Conservation (phyloP, 2,329 filamentous ascomycete species). For the Beauveria sp. region DNA sequence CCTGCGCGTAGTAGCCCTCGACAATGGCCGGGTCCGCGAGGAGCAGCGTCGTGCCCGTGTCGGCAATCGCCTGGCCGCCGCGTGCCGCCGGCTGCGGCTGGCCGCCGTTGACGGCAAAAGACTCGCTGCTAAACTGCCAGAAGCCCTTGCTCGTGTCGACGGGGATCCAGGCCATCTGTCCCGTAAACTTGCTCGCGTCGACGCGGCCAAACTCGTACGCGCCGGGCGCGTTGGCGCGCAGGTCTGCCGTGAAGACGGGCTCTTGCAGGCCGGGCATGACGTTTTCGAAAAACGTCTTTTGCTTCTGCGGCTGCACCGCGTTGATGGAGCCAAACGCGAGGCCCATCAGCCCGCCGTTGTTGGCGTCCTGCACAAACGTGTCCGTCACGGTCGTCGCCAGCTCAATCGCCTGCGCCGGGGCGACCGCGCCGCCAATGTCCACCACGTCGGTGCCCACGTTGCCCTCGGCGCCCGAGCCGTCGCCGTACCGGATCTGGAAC, state of each 20-base stretch:
- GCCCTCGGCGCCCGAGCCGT: constrained; percentile 55
- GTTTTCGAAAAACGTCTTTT: constrained; percentile 71
- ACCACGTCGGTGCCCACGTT: constrained; percentile 62
- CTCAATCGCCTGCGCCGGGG: constrained; percentile 57
- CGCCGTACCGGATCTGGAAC: constrained; percentile 63
- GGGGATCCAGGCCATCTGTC: constrained; percentile 50
- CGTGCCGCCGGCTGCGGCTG: constrained; percentile 25
- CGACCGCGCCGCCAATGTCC: constrained; percentile 56
- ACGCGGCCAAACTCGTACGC: constrained; percentile 65
- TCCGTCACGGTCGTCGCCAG: constrained; percentile 51
- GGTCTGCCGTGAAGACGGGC: constrained; percentile 62
- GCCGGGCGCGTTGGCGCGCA: constrained; percentile 50
- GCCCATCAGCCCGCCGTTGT: constrained; percentile 61
- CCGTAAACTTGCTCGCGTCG: constrained; percentile 53
- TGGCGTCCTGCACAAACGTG: constrained; percentile 51
- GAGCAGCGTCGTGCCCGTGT: constrained; percentile 57
- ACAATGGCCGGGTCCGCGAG: constrained; percentile 48
- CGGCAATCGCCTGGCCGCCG: constrained; percentile 38
- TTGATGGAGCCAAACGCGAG: constrained; percentile 60
- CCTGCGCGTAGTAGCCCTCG: constrained; percentile 38
- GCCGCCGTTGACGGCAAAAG: constrained; percentile 45
- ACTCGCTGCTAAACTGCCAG: constrained; percentile 48
- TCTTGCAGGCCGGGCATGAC: constrained; percentile 50
- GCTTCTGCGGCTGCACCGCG: constrained; percentile 51
- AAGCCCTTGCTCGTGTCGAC: constrained; percentile 57